Conservation (phyloP, 306 rosid genomes). For the Mimosa pudica region DNA sequence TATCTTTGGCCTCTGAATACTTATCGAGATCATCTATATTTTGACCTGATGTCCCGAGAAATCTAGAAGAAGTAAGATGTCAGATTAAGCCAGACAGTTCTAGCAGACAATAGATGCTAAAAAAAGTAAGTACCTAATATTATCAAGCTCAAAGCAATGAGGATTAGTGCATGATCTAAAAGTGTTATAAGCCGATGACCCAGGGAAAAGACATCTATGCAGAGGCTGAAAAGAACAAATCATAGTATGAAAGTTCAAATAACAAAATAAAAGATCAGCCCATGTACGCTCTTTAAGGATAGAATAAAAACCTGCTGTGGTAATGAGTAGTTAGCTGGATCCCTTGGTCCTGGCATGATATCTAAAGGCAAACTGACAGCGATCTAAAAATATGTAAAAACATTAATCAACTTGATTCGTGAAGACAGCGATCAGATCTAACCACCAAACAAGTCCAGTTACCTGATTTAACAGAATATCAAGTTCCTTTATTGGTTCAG, state of each 20-base stretch:
- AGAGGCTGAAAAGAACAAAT: constrained; percentile 66
- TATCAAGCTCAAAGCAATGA: constrained; percentile 84
- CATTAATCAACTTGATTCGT: constrained; percentile 35
- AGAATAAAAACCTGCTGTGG: constrained; percentile 84
- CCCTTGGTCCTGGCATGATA: constrained; percentile 93
- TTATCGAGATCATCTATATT: constrained; percentile 87
- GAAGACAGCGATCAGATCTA: constrained; percentile 16
- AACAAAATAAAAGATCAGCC: constrained; percentile 13
- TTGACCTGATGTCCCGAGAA: constrained; percentile 95
- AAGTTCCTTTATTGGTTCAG: constrained; percentile 82
- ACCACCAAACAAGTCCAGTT: constrained; percentile 32
- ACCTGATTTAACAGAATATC: constrained; percentile 94
- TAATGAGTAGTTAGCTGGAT: constrained; percentile 84
- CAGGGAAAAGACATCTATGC: constrained; percentile 91
- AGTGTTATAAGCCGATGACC: constrained; percentile 83
- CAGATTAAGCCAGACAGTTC: constrained; percentile 25
- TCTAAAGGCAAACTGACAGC: constrained; percentile 81
- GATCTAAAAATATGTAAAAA: constrained; percentile 55
- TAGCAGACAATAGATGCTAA: constrained; percentile 24
- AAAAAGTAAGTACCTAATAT: constrained; percentile 58
- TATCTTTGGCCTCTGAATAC: constrained; percentile 80
- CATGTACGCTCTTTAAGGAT: constrained; percentile 27
- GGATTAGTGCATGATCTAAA: constrained; percentile 94
- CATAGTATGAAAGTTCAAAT: constrained; percentile 38
- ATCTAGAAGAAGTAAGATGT: constrained; percentile 55